A percentile compares a stretch with the other conserved stretches of the same genome.
Conservation (phyloP, 768 basidiomycete genomes). For the Mycena olivaceomarginata region DNA sequence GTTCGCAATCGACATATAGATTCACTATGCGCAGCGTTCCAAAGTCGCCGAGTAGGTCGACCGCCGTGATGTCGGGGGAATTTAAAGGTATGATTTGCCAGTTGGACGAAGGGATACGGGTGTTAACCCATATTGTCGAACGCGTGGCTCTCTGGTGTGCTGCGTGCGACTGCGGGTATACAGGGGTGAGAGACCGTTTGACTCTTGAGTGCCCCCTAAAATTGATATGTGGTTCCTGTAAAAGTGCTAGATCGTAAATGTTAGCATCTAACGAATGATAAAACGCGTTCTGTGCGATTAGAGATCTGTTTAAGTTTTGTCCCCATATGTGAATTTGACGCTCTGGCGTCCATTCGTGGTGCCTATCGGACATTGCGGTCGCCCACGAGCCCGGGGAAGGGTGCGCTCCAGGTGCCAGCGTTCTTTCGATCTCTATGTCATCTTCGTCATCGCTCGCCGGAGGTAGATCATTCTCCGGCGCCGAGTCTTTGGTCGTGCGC, state of each 20-base stretch:
- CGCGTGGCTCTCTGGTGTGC: not conserved
- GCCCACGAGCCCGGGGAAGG: slow-evolving; percentile 12
- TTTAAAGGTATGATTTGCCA: slow-evolving; percentile 18
- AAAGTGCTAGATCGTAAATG: too few species aligned
- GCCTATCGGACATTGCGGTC: not conserved
- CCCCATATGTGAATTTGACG: slow-evolving; percentile 44
- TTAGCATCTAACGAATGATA: too few species aligned
- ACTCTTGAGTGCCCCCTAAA: slow-evolving; percentile 24
- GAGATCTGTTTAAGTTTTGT: slow-evolving; percentile 53
- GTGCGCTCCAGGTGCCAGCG: not conserved
- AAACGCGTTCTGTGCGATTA: slow-evolving; percentile 43
- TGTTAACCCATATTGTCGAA: slow-evolving; percentile 27
- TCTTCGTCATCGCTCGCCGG: not conserved
- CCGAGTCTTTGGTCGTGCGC: too few species aligned
- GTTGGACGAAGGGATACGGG: not conserved
- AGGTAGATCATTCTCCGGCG: too few species aligned
- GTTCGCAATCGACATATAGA: slow-evolving; percentile 47
- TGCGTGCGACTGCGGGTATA: slow-evolving; percentile 51
- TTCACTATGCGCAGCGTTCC: slow-evolving; percentile 49
- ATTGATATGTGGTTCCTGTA: slow-evolving; percentile 41
- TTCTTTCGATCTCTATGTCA: not conserved
- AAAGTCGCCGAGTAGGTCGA: slow-evolving; percentile 50
- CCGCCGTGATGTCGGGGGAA: slow-evolving; percentile 45
- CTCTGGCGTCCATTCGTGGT: not conserved
- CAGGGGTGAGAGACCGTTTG: slow-evolving; percentile 31